Evolutionary conservation across 2,329 filamentous ascomycete species (phyloP).

Genomic region (Epichloe sylvatica): DNA sequence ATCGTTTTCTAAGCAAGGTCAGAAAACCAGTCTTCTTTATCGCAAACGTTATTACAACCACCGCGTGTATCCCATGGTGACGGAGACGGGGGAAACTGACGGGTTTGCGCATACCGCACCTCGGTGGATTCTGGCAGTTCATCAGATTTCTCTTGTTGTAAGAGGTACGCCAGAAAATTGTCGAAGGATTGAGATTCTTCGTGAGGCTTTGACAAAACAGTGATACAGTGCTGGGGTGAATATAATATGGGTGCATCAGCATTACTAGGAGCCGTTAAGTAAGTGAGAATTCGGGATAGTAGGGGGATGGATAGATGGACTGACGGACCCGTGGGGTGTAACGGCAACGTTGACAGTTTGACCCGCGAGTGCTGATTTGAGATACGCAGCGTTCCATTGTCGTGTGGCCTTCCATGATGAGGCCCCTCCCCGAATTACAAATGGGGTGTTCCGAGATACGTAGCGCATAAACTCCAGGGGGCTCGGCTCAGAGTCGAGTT

Average conservation of each 20-base stretch:
- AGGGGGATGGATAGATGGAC: background rate
- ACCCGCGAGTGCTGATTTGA: slow-evolving; percentile 39
- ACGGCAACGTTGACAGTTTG: slow-evolving; percentile 59
- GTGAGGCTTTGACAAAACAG: slow-evolving; percentile 56
- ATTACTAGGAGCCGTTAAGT: slow-evolving; percentile 15
- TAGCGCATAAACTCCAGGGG: slow-evolving; percentile 65
- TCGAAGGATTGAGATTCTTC: slow-evolving; percentile 51
- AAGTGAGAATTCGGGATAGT: background rate
- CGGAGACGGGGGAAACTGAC: slow-evolving; percentile 26
- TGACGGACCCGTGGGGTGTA: slow-evolving; percentile 49
- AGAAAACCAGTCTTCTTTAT: background rate
- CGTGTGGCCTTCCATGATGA: slow-evolving; percentile 46
- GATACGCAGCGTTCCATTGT: slow-evolving; percentile 48
- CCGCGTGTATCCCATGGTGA: background rate
- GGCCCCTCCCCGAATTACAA: slow-evolving; percentile 53
- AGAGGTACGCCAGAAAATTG: slow-evolving; percentile 48
- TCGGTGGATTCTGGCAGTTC: slow-evolving; percentile 24
- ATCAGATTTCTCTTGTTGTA: slow-evolving; percentile 36
- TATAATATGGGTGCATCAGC: slow-evolving; percentile 21
- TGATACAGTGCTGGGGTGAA: slow-evolving; percentile 13
- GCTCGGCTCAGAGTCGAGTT: slow-evolving; percentile 50
- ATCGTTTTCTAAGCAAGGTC: slow-evolving; percentile 51
- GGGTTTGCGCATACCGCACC: slow-evolving; percentile 63
- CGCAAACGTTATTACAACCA: background rate
- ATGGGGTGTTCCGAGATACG: slow-evolving; percentile 60